Conservation (phyloP, 1,284 basidiomycete genomes). For the Laetiporus sulphureus region DNA sequence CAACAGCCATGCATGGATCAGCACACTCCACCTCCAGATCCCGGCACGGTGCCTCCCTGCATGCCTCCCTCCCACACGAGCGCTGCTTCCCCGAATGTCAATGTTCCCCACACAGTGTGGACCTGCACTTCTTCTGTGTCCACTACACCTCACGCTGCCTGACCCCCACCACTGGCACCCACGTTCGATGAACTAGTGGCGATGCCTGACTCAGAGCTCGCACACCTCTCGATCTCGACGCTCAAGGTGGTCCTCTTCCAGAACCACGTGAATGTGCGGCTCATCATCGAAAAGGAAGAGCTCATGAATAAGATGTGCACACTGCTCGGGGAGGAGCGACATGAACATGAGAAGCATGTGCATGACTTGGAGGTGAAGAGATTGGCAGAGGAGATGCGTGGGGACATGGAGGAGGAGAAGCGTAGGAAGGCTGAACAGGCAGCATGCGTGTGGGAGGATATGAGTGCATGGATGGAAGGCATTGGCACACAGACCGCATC, state of each 20-base stretch:
- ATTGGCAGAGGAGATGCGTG: no score
- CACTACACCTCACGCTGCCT: slow-evolving; percentile 14
- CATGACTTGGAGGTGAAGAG: no score
- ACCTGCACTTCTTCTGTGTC: slow-evolving; percentile 32
- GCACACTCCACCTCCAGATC: slow-evolving; percentile 3
- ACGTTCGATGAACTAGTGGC: slow-evolving; percentile 59
- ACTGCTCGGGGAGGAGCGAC: no score
- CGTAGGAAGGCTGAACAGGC: slow-evolving; percentile 37
- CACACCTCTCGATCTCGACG: slow-evolving; percentile 52
- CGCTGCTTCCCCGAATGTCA: slow-evolving; percentile 14
- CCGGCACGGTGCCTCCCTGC: no score
- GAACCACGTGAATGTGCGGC: slow-evolving; percentile 57
- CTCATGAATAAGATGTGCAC: slow-evolving; percentile 61
- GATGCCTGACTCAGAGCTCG: slow-evolving; percentile 50
- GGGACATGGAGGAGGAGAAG: slow-evolving; percentile 62
- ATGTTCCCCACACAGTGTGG: slow-evolving; percentile 22
- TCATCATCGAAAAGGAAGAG: slow-evolving; percentile 68
- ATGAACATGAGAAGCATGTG: no score
- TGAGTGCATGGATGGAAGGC: slow-evolving; percentile 30
- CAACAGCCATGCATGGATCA: slow-evolving; percentile 2
- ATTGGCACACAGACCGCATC: no score
- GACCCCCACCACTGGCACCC: slow-evolving; percentile 30
- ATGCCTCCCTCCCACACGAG: background rate
- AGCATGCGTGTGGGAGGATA: slow-evolving; percentile 30
- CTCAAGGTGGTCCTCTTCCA: slow-evolving; percentile 72